These are phyloP conservation scores for Globisporangium polare DNA, from an alignment of 352 stramenopile genomes.

Conservation along the genomic window DNA sequence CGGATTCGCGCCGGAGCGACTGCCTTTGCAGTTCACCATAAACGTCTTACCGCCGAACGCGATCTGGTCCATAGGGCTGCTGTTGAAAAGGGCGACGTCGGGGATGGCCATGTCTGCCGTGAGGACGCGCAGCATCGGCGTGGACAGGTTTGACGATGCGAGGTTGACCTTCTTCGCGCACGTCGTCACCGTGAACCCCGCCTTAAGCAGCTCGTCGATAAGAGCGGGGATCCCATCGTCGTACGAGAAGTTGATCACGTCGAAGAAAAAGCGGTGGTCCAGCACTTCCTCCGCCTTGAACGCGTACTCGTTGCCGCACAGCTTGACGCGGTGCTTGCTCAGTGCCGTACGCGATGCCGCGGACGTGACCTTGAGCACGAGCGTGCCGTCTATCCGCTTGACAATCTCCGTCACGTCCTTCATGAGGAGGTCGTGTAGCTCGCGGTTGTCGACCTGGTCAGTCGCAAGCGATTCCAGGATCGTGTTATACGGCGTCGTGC, in stretches of 20 bases:
- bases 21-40: not conserved
- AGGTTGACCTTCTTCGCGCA: no score
- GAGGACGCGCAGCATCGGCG: no score
- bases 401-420: not conserved
- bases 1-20: not conserved
- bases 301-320: not conserved
- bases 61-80: not conserved
- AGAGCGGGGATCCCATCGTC: no score
- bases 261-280: not conserved
- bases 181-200: no score
- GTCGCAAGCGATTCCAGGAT: no score
- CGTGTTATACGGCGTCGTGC: no score
- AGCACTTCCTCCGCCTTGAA: not conserved
- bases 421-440: no score
- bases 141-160: no score
- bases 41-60: not conserved
- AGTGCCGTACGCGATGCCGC: not conserved
- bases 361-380: not conserved
- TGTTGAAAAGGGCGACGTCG: not conserved
- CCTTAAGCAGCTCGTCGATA: no score
- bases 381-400: not conserved
- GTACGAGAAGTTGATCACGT: not conserved
- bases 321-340: not conserved
- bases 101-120: no score
- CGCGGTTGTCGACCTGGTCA: no score